These are phyloP conservation scores for Leccinum barrowsii DNA, from an alignment of 768 basidiomycete species.

Conservation along the genomic window DNA sequence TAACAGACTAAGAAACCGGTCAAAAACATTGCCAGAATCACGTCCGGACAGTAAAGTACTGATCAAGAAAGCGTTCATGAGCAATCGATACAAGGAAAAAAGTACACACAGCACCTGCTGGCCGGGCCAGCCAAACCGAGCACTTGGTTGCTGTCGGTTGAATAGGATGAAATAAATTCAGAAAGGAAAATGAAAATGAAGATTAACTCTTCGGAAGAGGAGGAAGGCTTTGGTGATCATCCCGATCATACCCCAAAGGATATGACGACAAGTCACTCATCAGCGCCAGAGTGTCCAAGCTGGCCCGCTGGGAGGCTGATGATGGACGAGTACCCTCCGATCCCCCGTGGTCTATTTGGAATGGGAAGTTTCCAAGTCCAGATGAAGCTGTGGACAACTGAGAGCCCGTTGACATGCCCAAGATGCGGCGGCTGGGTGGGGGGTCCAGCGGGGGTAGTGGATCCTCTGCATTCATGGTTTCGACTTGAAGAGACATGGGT, in stretches of 20 bases:
- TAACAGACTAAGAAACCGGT: slow-evolving; percentile 7
- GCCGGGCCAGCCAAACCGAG: slow-evolving; percentile 29
- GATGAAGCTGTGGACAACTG: slow-evolving; percentile 74
- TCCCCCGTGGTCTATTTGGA: slow-evolving; percentile 73
- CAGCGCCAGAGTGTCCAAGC: slow-evolving; percentile 79
- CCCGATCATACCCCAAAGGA: slow-evolving; percentile 67
- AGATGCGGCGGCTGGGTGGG: slow-evolving; percentile 56
- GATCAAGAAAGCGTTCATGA: slow-evolving; percentile 15
- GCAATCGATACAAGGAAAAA: slow-evolving; percentile 25
- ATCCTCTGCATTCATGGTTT: slow-evolving; percentile 30
- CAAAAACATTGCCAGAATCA: slow-evolving; percentile 2
- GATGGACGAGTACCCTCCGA: slow-evolving; percentile 33
- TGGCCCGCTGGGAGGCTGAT: slow-evolving; percentile 58
- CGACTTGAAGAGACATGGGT: not conserved
- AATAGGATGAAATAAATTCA: slow-evolving; percentile 7
- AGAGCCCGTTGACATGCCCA: slow-evolving; percentile 77
- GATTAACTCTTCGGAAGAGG: slow-evolving; percentile 26
- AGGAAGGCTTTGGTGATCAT: slow-evolving; percentile 26
- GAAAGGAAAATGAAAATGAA: slow-evolving; percentile 1
- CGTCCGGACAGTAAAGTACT: slow-evolving; percentile 6
- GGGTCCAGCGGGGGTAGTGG: slow-evolving; percentile 34
- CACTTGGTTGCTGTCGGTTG: slow-evolving; percentile 7
- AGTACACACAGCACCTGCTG: slow-evolving; percentile 27
- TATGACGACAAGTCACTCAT: slow-evolving; percentile 83
- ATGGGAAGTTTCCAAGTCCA: slow-evolving; percentile 82